These are phyloP conservation scores for Trichoderma oligosporum DNA, from an alignment of 2,329 filamentous ascomycete species.

Conservation along the genomic window DNA sequence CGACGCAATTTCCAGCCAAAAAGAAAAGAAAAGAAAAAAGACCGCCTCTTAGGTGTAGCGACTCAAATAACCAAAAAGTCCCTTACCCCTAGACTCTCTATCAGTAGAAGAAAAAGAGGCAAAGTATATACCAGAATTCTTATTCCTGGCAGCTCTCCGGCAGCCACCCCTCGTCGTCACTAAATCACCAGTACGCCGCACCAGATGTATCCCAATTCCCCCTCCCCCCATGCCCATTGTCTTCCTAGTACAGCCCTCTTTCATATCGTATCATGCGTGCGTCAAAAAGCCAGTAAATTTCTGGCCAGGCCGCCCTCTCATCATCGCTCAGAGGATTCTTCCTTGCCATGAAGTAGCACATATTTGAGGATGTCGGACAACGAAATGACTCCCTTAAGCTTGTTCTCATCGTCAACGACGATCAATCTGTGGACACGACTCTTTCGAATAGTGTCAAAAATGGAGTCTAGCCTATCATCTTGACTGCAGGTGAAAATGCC, in stretches of 20 bases:
- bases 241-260: not conserved
- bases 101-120: not conserved
- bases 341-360: constrained; percentile 76
- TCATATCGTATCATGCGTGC: not conserved
- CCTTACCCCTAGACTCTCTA: constrained; percentile 12
- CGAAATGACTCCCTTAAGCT: constrained; percentile 83
- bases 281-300: not conserved
- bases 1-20: not conserved
- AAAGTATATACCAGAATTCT: constrained; percentile 15
- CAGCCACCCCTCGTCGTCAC: not conserved
- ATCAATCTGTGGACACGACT: constrained; percentile 90
- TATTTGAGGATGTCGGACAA: constrained; percentile 96
- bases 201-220: constrained; percentile 11
- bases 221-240: not conserved
- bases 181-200: constrained; percentile 19
- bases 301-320: not conserved
- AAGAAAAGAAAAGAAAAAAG: not conserved
- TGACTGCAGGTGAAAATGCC: constrained; percentile 95
- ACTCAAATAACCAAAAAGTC: not conserved
- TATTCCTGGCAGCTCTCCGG: constrained; percentile 4
- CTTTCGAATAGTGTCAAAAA: constrained; percentile 95
- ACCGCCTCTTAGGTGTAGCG: not conserved
- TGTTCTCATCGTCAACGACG: constrained; percentile 84
- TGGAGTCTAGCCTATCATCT: constrained; percentile 87
- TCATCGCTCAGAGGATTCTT: constrained; percentile 36